Evolutionary conservation across 495 filamentous ascomycete species (phyloP).

Genomic region (Tuber brumale): DNA sequence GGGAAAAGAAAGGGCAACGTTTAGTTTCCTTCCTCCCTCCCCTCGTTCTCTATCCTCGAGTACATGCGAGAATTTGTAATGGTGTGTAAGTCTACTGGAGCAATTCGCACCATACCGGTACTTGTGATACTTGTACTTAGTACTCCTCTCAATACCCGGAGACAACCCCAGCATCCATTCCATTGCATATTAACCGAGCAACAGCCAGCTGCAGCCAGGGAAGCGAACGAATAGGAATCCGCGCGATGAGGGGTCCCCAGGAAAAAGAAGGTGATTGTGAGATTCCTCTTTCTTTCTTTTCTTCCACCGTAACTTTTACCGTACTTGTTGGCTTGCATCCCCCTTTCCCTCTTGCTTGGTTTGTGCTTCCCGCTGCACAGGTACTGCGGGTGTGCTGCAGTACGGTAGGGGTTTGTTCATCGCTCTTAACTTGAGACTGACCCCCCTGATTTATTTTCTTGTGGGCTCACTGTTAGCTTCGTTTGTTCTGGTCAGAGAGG

Average conservation of each 20-base stretch:
- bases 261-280: neutral
- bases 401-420: neutral
- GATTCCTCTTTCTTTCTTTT: constrained; percentile 2
- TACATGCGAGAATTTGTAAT: neutral
- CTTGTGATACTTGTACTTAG: neutral
- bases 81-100: neutral
- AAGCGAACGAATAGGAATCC: constrained; percentile 4
- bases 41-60: neutral
- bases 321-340: neutral
- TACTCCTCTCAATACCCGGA: neutral
- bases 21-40: neutral
- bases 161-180: neutral
- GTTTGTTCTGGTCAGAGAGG: too few relatives aligned
- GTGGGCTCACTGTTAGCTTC: neutral
- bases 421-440: neutral
- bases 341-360: neutral
- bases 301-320: neutral
- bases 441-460: neutral
- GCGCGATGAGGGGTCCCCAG: neutral
- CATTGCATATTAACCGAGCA: constrained; percentile 4
- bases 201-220: neutral
- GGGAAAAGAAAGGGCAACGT: neutral
- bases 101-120: neutral
- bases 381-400: constrained; percentile 1
- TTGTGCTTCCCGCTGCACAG: constrained; percentile 1